phyloP scores from a whole-genome alignment of 192 early-diverging fungal genomes.

The Backusella luteola region DNA sequence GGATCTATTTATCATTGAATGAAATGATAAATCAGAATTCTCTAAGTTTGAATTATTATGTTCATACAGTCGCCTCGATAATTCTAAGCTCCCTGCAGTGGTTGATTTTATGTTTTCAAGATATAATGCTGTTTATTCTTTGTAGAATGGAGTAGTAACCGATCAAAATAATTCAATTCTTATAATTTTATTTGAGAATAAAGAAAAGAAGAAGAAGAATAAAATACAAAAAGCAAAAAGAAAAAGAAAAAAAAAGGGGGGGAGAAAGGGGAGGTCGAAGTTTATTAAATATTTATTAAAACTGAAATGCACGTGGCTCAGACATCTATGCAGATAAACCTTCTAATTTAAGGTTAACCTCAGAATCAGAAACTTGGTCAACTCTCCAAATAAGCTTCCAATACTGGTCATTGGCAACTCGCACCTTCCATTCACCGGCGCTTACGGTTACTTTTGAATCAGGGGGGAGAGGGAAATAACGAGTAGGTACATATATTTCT shows the following conservation, averaged over 20 bases:
- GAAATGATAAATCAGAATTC: neutral
- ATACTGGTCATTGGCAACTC: constrained; percentile 8
- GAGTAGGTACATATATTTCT: constrained; percentile 48
- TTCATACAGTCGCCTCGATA: neutral
- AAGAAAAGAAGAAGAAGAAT: neutral
- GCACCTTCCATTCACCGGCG: constrained; percentile 9
- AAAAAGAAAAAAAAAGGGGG: neutral
- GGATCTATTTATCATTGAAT: neutral
- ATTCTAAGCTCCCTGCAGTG: neutral
- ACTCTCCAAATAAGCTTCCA: constrained; percentile 25
- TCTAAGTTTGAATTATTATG: neutral
- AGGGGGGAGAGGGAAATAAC: constrained; percentile 39
- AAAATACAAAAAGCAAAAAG: neutral
- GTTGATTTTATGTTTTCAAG: neutral
- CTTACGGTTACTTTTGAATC: constrained; percentile 10
- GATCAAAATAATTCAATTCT: neutral
- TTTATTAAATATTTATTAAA: constrained; percentile 9
- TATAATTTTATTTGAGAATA: neutral
- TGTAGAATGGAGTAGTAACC: neutral
- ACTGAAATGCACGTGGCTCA: neutral
- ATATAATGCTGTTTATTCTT: neutral
- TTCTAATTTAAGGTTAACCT: constrained; percentile 3
- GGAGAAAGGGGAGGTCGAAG: neutral
- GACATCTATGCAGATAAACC: neutral
- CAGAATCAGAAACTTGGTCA: neutral